Evolutionary conservation across 345 rosid genomes (phyloP).

Genomic region (Camelina laxa): DNA sequence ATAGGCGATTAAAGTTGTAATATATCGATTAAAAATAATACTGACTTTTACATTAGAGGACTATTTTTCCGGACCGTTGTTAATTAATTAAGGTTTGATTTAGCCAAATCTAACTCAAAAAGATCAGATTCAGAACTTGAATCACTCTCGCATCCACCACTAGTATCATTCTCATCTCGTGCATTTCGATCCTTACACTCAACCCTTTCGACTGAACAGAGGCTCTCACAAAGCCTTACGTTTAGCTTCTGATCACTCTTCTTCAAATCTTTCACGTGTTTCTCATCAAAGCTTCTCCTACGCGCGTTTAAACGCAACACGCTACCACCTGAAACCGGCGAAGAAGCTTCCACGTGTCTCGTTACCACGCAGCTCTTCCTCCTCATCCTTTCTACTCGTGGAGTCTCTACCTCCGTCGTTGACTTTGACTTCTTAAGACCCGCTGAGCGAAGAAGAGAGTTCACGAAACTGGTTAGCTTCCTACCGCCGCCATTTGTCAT

Average conservation of each 20-base stretch:
- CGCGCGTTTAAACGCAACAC: constrained; percentile 59
- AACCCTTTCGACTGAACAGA: constrained; percentile 40
- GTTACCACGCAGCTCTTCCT: constrained; percentile 66
- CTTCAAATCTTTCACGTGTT: constrained; percentile 42
- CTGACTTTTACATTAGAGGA: constrained; percentile 14
- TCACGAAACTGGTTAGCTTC: constrained; percentile 74
- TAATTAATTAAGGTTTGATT: constrained; percentile 22
- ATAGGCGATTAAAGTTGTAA: not conserved
- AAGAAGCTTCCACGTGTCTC: constrained; percentile 49
- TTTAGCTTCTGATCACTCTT: constrained; percentile 23
- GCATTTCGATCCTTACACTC: constrained; percentile 22
- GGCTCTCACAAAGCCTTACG: constrained; percentile 19
- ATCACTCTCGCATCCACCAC: constrained; percentile 76
- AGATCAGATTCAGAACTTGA: constrained; percentile 94
- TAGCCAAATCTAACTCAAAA: constrained; percentile 65
- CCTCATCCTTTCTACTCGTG: constrained; percentile 68
- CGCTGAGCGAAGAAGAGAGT: constrained; percentile 75
- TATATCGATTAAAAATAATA: not conserved
- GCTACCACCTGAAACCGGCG: constrained; percentile 55
- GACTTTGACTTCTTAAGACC: constrained; percentile 69
- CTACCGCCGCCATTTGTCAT: constrained; percentile 60
- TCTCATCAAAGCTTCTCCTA: constrained; percentile 64
- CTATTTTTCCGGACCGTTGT: constrained; percentile 7
- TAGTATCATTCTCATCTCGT: constrained; percentile 38
- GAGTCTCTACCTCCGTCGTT: constrained; percentile 61